A percentile compares a stretch with the other conserved stretches of the same genome.
phyloP scores from a whole-genome alignment of 2,329 filamentous ascomycete species.

The Fusarium nanum region DNA sequence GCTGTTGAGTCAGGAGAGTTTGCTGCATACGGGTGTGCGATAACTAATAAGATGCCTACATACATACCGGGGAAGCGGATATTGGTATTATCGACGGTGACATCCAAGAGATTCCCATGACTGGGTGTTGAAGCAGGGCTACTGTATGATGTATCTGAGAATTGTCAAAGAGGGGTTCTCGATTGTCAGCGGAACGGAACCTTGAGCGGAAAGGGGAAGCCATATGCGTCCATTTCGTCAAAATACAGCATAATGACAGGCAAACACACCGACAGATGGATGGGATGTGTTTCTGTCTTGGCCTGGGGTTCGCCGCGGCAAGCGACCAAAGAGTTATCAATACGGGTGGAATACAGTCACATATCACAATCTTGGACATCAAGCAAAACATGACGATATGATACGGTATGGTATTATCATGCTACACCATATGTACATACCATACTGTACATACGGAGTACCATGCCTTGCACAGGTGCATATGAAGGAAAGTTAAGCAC shows the following conservation, averaged over 20 bases:
- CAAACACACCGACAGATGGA: constrained; percentile 30
- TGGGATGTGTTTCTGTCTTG: constrained; percentile 17
- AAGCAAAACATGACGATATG: constrained; percentile 29
- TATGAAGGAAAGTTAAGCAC: constrained; percentile 17
- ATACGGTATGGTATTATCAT: not conserved
- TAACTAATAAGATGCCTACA: constrained; percentile 19
- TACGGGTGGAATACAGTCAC: constrained; percentile 17
- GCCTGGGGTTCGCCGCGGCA: constrained; percentile 38
- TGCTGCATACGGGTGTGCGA: constrained; percentile 23
- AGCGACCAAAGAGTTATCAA: constrained; percentile 12
- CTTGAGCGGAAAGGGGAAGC: constrained; percentile 31
- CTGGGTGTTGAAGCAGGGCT: constrained; percentile 32
- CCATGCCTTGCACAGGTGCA: not conserved
- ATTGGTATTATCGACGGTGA: constrained; percentile 33
- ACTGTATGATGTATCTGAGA: constrained; percentile 5
- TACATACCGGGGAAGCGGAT: constrained; percentile 31
- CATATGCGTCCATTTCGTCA: constrained; percentile 19
- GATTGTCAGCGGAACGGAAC: constrained; percentile 24
- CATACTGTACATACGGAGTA: not conserved
- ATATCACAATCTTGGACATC: constrained; percentile 30
- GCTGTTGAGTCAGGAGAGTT: constrained; percentile 39
- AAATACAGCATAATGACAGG: constrained; percentile 26
- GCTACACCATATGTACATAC: not conserved
- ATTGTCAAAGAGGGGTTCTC: constrained; percentile 31
- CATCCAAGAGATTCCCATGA: constrained; percentile 38